Evolutionary conservation across 176 grass and related monocot species (phyloP).

Genomic region (Carex parvula): DNA sequence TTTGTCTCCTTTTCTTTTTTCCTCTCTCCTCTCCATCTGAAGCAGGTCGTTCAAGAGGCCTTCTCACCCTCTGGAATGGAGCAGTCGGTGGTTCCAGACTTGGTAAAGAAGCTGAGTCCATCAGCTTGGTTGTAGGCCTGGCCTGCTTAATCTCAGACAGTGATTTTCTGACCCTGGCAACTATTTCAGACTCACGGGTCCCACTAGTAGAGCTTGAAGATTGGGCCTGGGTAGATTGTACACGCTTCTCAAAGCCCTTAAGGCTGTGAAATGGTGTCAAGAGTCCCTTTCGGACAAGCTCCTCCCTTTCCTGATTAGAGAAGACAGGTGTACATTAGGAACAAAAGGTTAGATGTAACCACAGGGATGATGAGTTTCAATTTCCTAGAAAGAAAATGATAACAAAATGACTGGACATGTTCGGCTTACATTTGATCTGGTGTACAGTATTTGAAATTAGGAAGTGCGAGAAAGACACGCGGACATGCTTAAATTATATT

Average conservation of each 20-base stretch:
- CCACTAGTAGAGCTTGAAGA: slow-evolving; percentile 14
- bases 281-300: slow-evolving; percentile 75
- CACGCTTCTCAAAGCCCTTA: slow-evolving; percentile 78
- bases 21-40: slow-evolving; percentile 36
- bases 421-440: not conserved
- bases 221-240: slow-evolving; percentile 32
- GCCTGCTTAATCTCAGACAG: slow-evolving; percentile 46
- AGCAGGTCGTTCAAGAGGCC: slow-evolving; percentile 44
- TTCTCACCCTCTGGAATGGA: slow-evolving; percentile 75
- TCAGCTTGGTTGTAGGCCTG: slow-evolving; percentile 74
- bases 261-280: slow-evolving; percentile 93
- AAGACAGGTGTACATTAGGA: not conserved
- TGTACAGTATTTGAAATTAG: not conserved
- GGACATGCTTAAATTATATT: not conserved
- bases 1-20: slow-evolving; percentile 43
- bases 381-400: not conserved
- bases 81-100: slow-evolving; percentile 67
- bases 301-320: slow-evolving; percentile 68
- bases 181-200: slow-evolving; percentile 54
- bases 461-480: not conserved
- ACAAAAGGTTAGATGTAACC: not conserved
- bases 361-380: not conserved
- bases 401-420: not conserved
- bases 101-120: slow-evolving; percentile 62
- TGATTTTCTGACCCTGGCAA: slow-evolving; percentile 60